Evolutionary conservation across 345 rosid species (phyloP).

Genomic region (Gossypium rotundifolium): DNA sequence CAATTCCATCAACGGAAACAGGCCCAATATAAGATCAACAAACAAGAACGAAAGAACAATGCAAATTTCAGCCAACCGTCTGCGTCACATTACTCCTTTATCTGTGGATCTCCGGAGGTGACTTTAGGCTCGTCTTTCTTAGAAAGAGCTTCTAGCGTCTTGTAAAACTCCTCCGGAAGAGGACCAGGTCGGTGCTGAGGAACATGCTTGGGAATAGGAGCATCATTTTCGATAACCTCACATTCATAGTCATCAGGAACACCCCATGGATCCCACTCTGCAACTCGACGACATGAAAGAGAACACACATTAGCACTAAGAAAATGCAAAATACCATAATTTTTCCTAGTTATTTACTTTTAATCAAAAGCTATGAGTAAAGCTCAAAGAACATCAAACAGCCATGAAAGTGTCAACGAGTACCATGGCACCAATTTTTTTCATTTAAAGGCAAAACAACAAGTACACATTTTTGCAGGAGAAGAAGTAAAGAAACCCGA

Average conservation of each 20-base stretch:
- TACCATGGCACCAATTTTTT: too few species aligned
- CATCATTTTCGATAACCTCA: conserved; percentile 84
- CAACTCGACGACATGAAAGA: background rate
- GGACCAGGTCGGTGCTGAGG: conserved; percentile 96
- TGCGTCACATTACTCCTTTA: conserved; percentile 30
- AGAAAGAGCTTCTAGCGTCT: conserved; percentile 53
- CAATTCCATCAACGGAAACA: conserved; percentile 26
- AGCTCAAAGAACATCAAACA: background rate
- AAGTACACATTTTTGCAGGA: too few species aligned
- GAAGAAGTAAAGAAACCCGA: too few species aligned
- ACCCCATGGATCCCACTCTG: conserved; percentile 99
- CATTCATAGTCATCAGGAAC: conserved; percentile 90
- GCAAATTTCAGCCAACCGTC: conserved; percentile 15
- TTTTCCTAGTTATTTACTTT: background rate
- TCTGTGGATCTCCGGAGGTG: conserved; percentile 39
- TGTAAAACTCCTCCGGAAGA: conserved; percentile 84
- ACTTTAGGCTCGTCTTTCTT: conserved; percentile 40
- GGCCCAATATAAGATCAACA: conserved; percentile 25
- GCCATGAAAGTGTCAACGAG: background rate
- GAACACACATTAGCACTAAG: background rate
- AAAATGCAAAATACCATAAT: background rate
- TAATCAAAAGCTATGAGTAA: background rate
- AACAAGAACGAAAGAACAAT: background rate
- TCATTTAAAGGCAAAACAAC: too few species aligned
- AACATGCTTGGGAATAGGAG: conserved; percentile 89